Evolutionary conservation across 2,329 filamentous ascomycete species (phyloP).

Genomic region (Ascochyta viciae-villosae): DNA sequence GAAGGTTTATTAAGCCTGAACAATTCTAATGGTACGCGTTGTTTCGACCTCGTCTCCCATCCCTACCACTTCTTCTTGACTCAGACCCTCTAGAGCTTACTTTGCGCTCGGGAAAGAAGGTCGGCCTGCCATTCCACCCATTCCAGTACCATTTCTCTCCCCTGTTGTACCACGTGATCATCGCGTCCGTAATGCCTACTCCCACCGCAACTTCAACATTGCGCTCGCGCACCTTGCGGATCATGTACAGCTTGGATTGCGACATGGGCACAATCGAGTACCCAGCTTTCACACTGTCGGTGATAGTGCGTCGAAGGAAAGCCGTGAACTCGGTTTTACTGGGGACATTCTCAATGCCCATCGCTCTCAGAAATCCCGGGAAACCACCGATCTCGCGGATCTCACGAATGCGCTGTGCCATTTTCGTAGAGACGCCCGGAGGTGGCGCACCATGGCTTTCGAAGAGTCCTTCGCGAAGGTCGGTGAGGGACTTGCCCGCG

Average conservation of each 20-base stretch:
- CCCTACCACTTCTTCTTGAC: background rate
- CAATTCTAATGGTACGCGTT: background rate
- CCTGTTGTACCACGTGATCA: constrained; percentile 24
- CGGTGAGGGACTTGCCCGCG: constrained; percentile 43
- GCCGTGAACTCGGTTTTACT: constrained; percentile 28
- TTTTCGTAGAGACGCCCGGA: constrained; percentile 46
- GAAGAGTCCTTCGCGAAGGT: constrained; percentile 57
- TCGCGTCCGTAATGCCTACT: constrained; percentile 15
- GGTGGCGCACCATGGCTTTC: constrained; percentile 57
- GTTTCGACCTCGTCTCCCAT: background rate
- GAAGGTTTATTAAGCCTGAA: too few relatives aligned
- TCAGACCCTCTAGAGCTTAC: background rate
- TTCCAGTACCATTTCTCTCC: constrained; percentile 24
- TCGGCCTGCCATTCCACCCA: constrained; percentile 21
- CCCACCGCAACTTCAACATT: constrained; percentile 24
- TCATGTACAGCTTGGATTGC: constrained; percentile 35
- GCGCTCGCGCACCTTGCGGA: constrained; percentile 29
- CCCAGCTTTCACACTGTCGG: constrained; percentile 30
- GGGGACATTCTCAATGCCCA: constrained; percentile 49
- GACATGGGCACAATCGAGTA: constrained; percentile 35
- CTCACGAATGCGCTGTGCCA: constrained; percentile 54
- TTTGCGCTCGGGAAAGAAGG: constrained; percentile 26
- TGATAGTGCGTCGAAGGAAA: constrained; percentile 33
- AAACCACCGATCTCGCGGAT: constrained; percentile 55
- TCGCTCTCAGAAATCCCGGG: constrained; percentile 52